These are phyloP conservation scores for Trichoderma koningiopsis DNA, from an alignment of 2,329 filamentous ascomycete genomes.

Conservation along the genomic window DNA sequence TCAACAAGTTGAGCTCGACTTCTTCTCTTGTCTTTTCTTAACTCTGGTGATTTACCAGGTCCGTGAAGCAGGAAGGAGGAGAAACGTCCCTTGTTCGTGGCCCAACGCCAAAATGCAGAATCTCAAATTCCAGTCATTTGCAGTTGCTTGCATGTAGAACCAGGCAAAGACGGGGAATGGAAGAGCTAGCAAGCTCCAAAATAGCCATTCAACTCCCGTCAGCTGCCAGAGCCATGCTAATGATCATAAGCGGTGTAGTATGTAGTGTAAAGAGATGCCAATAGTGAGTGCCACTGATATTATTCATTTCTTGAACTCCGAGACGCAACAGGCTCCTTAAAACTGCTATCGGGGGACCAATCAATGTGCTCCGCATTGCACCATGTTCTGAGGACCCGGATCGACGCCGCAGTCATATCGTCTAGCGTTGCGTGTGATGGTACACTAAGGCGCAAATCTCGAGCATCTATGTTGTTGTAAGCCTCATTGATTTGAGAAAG, in stretches of 20 bases:
- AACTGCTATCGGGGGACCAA: constrained; percentile 47
- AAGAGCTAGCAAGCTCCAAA: neutral
- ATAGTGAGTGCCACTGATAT: neutral
- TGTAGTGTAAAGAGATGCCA: neutral
- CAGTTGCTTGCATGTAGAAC: constrained; percentile 2
- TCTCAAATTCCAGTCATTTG: neutral
- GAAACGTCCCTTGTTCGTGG: constrained; percentile 10
- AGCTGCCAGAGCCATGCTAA: neutral
- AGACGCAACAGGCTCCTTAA: constrained; percentile 30
- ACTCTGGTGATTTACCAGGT: neutral
- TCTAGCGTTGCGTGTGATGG: constrained; percentile 49
- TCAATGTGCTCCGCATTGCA: constrained; percentile 48
- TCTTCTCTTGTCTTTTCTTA: neutral
- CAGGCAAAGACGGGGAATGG: neutral
- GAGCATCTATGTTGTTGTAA: constrained; percentile 20
- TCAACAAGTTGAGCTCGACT: neutral
- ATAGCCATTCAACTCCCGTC: neutral
- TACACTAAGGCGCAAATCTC: constrained; percentile 38
- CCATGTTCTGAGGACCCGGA: constrained; percentile 48
- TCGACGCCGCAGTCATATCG: constrained; percentile 44
- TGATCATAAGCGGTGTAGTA: neutral
- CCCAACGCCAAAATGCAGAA: constrained; percentile 23
- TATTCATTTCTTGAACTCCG: neutral
- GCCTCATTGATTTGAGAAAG: constrained; percentile 27
- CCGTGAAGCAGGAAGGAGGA: neutral